A percentile compares a stretch with the other conserved stretches of the same genome.
Evolutionary conservation across 768 basidiomycete species (phyloP).

Genomic region (Mycena haematopus): DNA sequence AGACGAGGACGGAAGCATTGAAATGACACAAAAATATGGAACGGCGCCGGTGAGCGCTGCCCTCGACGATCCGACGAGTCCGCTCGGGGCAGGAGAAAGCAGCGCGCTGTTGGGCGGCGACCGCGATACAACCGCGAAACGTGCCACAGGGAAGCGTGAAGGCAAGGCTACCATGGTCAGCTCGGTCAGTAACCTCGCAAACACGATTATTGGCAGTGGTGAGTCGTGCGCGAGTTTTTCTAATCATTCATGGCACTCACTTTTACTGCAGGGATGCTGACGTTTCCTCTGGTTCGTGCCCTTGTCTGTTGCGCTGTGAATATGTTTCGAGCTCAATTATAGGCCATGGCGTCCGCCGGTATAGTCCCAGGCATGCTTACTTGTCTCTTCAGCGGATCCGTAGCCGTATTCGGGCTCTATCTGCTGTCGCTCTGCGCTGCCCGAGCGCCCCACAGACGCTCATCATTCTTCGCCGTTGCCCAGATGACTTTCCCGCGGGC

Average conservation of each 20-base stretch:
- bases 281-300: constrained; percentile 78
- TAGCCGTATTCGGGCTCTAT: constrained; percentile 87
- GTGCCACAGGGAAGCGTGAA: constrained; percentile 45
- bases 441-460: constrained; percentile 70
- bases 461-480: constrained; percentile 85
- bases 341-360: constrained; percentile 92
- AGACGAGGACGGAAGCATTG: constrained; percentile 40
- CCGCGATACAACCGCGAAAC: constrained; percentile 33
- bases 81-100: constrained; percentile 49
- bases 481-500: constrained; percentile 90
- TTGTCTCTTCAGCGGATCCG: constrained; percentile 78
- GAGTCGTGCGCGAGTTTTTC: constrained; percentile 35
- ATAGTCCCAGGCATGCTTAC: constrained; percentile 90
- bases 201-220: constrained; percentile 94
- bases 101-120: constrained; percentile 66
- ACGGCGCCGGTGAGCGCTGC: constrained; percentile 45
- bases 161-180: constrained; percentile 75
- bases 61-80: constrained; percentile 37
- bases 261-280: constrained; percentile 77
- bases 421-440: constrained; percentile 86
- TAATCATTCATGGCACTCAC: neutral
- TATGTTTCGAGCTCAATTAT: constrained; percentile 13
- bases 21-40: constrained; percentile 78
- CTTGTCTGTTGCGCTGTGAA: constrained; percentile 9
- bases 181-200: constrained; percentile 80